A percentile compares a stretch with the other conserved stretches of the same genome.
These are phyloP conservation scores for Hemisphaericaspora xylofermentans DNA, from an alignment of 1,139 yeast species.

Conservation along the genomic window DNA sequence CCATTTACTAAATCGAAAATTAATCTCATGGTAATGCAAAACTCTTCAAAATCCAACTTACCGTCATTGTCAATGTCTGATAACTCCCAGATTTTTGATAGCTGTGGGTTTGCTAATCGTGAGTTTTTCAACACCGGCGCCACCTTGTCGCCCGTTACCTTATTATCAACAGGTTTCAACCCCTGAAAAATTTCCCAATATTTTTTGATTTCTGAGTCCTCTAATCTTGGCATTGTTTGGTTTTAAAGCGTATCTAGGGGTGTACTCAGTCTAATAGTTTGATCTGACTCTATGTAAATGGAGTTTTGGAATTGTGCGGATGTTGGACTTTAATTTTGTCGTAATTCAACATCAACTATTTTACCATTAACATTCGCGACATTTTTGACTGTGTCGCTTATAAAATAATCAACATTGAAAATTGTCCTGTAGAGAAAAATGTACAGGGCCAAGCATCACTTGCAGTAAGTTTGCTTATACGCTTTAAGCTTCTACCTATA, in stretches of 20 bases:
- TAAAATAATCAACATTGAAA: too few species aligned
- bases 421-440: too few species aligned
- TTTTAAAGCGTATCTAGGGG: too few species aligned
- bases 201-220: constrained; percentile 92
- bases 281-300: too few species aligned
- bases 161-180: constrained; percentile 73
- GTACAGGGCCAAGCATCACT: too few species aligned
- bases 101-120: constrained; percentile 69
- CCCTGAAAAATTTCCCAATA: constrained; percentile 98
- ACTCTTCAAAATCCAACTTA: constrained; percentile 90
- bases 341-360: too few species aligned
- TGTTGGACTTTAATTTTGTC: too few species aligned
- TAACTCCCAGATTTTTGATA: constrained; percentile 85
- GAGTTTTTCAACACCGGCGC: constrained; percentile 87
- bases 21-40: constrained; percentile 94
- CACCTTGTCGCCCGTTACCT: constrained; percentile 81
- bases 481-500: too few species aligned
- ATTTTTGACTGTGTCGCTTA: too few species aligned
- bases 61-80: constrained; percentile 95
- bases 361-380: too few species aligned
- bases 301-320: neutral
- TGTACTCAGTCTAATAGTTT: too few species aligned
- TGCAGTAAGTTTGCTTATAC: too few species aligned
- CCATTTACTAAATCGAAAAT: constrained; percentile 90
- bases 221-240: constrained; percentile 70